phyloP scores from a whole-genome alignment of 176 grass and related monocot genomes.

The Eleusine indica region DNA sequence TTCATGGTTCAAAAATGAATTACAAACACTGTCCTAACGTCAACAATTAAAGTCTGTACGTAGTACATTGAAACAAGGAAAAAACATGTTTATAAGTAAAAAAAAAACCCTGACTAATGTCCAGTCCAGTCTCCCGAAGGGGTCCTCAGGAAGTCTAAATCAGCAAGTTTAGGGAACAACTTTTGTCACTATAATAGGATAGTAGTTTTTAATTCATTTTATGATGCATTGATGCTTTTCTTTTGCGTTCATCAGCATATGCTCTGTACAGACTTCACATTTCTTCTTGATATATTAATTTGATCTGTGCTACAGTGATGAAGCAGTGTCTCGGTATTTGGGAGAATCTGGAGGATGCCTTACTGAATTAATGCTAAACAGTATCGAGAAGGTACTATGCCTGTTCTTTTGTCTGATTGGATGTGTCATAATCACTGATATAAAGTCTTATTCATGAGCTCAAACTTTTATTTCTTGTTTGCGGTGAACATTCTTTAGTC shows the following conservation, averaged over 20 bases:
- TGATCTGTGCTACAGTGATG: slow-evolving; percentile 62
- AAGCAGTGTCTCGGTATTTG: slow-evolving; percentile 76
- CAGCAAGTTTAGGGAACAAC: slow-evolving; percentile 7
- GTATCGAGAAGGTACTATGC: slow-evolving; percentile 68
- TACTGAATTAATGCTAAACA: slow-evolving; percentile 80
- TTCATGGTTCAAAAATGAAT: too few species aligned
- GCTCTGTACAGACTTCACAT: not conserved
- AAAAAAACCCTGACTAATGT: slow-evolving; percentile 1
- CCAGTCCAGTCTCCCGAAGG: slow-evolving; percentile 4
- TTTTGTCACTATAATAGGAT: slow-evolving; percentile 1
- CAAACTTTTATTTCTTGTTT: not conserved
- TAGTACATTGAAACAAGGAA: not conserved
- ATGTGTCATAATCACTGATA: slow-evolving; percentile 9
- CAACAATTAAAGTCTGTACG: too few species aligned
- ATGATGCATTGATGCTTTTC: not conserved
- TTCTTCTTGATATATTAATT: slow-evolving; percentile 7
- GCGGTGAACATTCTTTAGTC: not conserved
- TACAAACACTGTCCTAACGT: too few species aligned
- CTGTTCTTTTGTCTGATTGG: slow-evolving; percentile 18
- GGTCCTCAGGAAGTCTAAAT: slow-evolving; percentile 14
- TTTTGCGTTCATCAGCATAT: slow-evolving; percentile 29
- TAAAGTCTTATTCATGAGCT: slow-evolving; percentile 23
- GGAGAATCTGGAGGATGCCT: slow-evolving; percentile 80
- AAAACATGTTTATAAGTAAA: not conserved
- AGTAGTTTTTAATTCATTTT: slow-evolving; percentile 22